Percentiles rank a stretch among this genome's conserved stretches.
Evolutionary conservation across 129 eudicot species (phyloP).

Genomic region (Centrapalus pauciflorus): DNA sequence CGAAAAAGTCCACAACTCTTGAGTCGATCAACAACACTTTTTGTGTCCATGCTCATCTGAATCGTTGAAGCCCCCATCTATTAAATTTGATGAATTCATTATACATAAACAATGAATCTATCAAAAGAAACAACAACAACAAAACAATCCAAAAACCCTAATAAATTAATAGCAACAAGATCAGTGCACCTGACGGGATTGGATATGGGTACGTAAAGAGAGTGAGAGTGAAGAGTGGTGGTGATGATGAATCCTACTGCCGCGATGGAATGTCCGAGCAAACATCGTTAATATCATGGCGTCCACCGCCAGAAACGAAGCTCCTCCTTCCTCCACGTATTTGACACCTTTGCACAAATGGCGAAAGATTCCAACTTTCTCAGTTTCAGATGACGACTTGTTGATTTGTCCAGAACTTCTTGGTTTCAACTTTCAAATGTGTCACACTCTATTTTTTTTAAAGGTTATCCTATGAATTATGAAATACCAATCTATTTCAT

Average conservation of each 20-base stretch:
- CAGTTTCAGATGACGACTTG: not conserved
- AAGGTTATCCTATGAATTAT: no score
- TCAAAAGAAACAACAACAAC: not conserved
- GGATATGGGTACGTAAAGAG: not conserved
- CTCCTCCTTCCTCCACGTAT: constrained; percentile 8
- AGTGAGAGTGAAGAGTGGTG: constrained; percentile 11
- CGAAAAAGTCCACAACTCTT: constrained; percentile 52
- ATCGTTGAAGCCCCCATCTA: not conserved
- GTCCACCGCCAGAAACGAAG: not conserved
- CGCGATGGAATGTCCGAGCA: constrained; percentile 8
- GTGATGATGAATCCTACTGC: not conserved
- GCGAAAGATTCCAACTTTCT: not conserved
- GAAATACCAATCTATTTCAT: no score
- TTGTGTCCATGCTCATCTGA: constrained; percentile 58
- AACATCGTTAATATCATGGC: not conserved
- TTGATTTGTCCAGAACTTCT: no score
- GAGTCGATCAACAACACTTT: constrained; percentile 54
- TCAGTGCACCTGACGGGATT: constrained; percentile 16
- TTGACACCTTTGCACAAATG: constrained; percentile 6
- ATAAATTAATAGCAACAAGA: not conserved
- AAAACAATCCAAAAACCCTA: not conserved
- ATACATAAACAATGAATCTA: not conserved
- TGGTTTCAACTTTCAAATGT: no score
- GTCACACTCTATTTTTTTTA: no score
- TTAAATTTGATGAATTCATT: not conserved